phyloP scores from a whole-genome alignment of 768 basidiomycete genomes.

The Dioszegia crocea region DNA sequence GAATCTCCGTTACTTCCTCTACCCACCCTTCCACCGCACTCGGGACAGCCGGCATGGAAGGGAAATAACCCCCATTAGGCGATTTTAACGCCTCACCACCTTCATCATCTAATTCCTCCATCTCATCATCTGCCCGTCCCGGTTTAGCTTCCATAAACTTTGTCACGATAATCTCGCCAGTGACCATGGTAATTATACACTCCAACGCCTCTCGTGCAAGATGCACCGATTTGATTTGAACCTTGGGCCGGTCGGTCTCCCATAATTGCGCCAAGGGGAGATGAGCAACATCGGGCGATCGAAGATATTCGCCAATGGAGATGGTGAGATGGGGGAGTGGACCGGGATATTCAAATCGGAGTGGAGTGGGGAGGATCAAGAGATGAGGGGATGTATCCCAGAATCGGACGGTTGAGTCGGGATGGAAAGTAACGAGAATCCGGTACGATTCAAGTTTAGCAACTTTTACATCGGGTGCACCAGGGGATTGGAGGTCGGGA shows the following conservation, averaged over 20 bases:
- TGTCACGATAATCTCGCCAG: conserved; percentile 51
- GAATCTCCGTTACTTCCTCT: conserved; percentile 58
- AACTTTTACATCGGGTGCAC: conserved; percentile 46
- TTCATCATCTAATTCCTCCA: conserved; percentile 30
- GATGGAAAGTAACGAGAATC: conserved; percentile 62
- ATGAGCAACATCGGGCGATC: conserved; percentile 38
- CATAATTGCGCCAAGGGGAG: conserved; percentile 43
- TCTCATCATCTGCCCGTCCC: conserved; percentile 17
- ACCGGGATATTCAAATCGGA: conserved; percentile 65
- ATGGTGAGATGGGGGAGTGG: conserved; percentile 62
- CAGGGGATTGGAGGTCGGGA: conserved; percentile 38
- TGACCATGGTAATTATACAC: conserved; percentile 47
- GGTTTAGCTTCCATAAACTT: conserved; percentile 45
- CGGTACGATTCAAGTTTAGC: conserved; percentile 57
- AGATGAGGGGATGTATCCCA: conserved; percentile 67
- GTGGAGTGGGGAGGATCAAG: conserved; percentile 58
- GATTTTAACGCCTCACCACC: conserved; percentile 52
- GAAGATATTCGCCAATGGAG: conserved; percentile 57
- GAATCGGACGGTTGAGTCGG: conserved; percentile 65
- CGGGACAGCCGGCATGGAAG: conserved; percentile 46
- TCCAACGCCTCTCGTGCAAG: conserved; percentile 51
- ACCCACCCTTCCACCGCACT: conserved; percentile 34
- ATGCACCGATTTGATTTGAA: conserved; percentile 48
- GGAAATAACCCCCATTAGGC: conserved; percentile 60
- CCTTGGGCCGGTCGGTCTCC: conserved; percentile 40